These are phyloP conservation scores for Apiospora saccharicola DNA, from an alignment of 2,329 filamentous ascomycete genomes.

Conservation along the genomic window DNA sequence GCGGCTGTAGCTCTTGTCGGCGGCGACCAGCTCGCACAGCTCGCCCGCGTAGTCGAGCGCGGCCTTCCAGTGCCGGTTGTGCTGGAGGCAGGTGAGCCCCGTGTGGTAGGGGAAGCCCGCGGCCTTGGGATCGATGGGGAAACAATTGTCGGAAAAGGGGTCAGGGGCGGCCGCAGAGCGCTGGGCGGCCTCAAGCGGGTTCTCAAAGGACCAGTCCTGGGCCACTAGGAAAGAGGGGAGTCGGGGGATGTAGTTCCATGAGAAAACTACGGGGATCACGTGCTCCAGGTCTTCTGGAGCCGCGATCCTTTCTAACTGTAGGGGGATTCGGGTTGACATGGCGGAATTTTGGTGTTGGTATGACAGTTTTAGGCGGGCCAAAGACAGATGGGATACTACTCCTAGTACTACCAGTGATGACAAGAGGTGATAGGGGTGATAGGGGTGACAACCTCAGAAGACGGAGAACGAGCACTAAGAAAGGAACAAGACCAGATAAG, in stretches of 20 bases:
- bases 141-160: background rate
- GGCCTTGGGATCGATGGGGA: slow-evolving; percentile 1
- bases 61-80: slow-evolving; percentile 17
- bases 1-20: background rate
- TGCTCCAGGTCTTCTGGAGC: background rate
- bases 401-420: background rate
- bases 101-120: slow-evolving; percentile 14
- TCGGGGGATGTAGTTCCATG: slow-evolving; percentile 20
- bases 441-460: background rate
- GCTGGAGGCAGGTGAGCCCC: background rate
- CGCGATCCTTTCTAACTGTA: slow-evolving; percentile 1
- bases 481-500: background rate
- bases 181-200: background rate
- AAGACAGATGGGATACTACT: background rate
- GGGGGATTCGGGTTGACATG: background rate
- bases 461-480: background rate
- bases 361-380: background rate
- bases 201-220: slow-evolving; percentile 2
- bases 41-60: background rate
- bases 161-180: background rate
- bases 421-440: background rate
- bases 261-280: slow-evolving; percentile 11
- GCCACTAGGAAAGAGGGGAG: background rate
- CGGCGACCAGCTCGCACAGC: slow-evolving; percentile 9
- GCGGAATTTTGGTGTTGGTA: background rate